A percentile compares a stretch with the other conserved stretches of the same genome.
Conservation (phyloP, 2,329 filamentous ascomycete species). For the Talaromyces sp. region DNA sequence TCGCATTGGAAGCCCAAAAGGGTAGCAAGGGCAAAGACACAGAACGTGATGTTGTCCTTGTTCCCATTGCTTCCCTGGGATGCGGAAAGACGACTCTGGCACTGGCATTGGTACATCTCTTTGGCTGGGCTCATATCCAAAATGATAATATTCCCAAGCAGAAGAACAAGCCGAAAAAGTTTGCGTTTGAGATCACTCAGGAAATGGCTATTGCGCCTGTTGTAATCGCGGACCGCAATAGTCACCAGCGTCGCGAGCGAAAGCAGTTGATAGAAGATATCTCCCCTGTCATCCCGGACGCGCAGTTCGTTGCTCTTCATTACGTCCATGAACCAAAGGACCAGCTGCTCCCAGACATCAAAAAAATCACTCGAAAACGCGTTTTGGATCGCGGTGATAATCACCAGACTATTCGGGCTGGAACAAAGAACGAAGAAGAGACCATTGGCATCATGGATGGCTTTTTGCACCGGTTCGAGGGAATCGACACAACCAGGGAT, state of each 20-base stretch:
- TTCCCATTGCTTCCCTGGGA: slow-evolving; percentile 88
- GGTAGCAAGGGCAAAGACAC: slow-evolving; percentile 57
- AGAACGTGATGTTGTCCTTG: slow-evolving; percentile 72
- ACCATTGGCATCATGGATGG: slow-evolving; percentile 92
- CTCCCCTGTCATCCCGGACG: slow-evolving; percentile 60
- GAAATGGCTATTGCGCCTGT: slow-evolving; percentile 67
- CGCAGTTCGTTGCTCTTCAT: slow-evolving; percentile 80
- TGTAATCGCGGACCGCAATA: slow-evolving; percentile 92
- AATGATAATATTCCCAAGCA: slow-evolving; percentile 93
- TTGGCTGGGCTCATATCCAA: slow-evolving; percentile 89
- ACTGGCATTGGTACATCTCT: slow-evolving; percentile 77
- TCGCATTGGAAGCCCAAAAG: slow-evolving; percentile 62
- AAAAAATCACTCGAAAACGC: slow-evolving; percentile 72
- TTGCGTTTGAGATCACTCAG: slow-evolving; percentile 71
- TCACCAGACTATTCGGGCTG: slow-evolving; percentile 93
- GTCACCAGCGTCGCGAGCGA: slow-evolving; percentile 84
- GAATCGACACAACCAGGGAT: slow-evolving; percentile 64
- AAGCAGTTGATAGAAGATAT: slow-evolving; percentile 85
- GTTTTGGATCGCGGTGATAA: slow-evolving; percentile 89
- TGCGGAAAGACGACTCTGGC: slow-evolving; percentile 96
- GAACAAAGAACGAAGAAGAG: slow-evolving; percentile 70
- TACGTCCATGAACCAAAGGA: slow-evolving; percentile 74
- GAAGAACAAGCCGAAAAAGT: slow-evolving; percentile 72
- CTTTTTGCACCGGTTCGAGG: slow-evolving; percentile 84
- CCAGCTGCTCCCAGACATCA: slow-evolving; percentile 68